Conservation (phyloP, 2,329 filamentous ascomycete genomes). For the Myriosclerotinia curreyana region DNA sequence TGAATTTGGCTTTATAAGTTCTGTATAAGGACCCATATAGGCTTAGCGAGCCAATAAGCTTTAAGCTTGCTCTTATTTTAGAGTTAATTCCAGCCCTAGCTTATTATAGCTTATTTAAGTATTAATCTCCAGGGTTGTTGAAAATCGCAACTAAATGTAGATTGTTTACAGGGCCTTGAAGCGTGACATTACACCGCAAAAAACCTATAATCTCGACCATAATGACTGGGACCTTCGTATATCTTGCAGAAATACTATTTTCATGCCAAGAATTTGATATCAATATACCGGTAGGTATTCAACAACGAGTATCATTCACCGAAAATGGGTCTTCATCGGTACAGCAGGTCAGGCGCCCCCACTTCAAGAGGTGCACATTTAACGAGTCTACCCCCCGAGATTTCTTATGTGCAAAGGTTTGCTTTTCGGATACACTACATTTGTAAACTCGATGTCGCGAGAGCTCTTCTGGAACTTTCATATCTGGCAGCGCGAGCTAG, state of each 20-base stretch:
- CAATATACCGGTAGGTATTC: too few species aligned
- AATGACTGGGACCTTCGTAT: neutral
- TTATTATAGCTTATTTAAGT: too few species aligned
- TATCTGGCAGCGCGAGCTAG: constrained; percentile 9
- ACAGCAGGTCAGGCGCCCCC: neutral
- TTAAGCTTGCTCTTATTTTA: too few species aligned
- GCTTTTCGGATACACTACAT: neutral
- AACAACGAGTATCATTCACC: neutral
- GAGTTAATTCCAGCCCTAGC: too few species aligned
- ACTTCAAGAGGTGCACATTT: neutral
- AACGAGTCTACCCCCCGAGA: neutral
- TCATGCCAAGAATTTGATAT: constrained; percentile 4
- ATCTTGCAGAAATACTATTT: neutral
- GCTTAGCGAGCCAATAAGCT: too few species aligned
- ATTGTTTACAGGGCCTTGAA: too few species aligned
- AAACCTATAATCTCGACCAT: too few species aligned
- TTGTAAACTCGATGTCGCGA: constrained; percentile 1
- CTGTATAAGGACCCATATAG: too few species aligned
- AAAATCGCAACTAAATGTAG: too few species aligned
- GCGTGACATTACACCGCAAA: too few species aligned
- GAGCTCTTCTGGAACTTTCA: constrained; percentile 15
- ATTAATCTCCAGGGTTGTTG: too few species aligned
- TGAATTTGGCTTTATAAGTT: too few species aligned
- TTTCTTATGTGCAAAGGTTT: neutral
- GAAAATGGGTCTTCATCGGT: neutral